Base-by-base conservation (phyloP, 345 rosid species). In the Melastoma malabathricum region DNA sequence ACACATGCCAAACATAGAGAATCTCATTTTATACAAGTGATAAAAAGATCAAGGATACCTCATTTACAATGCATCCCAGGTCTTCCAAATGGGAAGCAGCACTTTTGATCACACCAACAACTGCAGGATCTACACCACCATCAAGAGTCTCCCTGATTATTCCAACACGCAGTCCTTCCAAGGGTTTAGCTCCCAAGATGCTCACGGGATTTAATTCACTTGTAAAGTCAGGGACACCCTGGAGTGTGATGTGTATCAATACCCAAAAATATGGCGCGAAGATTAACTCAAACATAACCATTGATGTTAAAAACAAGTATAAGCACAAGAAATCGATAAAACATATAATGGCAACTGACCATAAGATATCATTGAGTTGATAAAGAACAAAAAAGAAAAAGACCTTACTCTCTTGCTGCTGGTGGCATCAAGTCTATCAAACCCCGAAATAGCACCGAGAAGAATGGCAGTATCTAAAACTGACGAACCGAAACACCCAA, bases 381-480 rank as follows among this genome's bases (percentile, higher is more conserved):
- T 20, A 3, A 15, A 16, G 58, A 49, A 19, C 0, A 1, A 44
- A 10, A 12, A 44, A 13, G 10, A 25, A 18, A 39, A 20, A 50
- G 27, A 48, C 50, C 79, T 58, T 73, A 89, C 97, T 55, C 66
- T 81, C 60, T 70, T 76, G 63, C 95, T 83, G 76, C 81, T 83
- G 17, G 95, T 85, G 52, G 95, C 86, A 68, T 89, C 93, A 15
- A 68, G 74, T 64, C 67, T 69, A 66, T 89, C 97, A 58, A 74
- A 76, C 47, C 95, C 97, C 14, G 95, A 79, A 52, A 85, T 70
- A 27, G 86, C 93, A 72, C 71, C 75, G 48, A 89, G 94, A 73
- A 89, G 83, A 51, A 85, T 77, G 34, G 83, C 97, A 46, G 89
- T 66, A 67, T 89, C 97, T 60, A 83, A 81, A 58, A 89, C 95